A percentile compares a stretch with the other conserved stretches of the same genome.
Conservation (phyloP, 202 grass and related monocot genomes). For the Brachypodium distachyon region DNA sequence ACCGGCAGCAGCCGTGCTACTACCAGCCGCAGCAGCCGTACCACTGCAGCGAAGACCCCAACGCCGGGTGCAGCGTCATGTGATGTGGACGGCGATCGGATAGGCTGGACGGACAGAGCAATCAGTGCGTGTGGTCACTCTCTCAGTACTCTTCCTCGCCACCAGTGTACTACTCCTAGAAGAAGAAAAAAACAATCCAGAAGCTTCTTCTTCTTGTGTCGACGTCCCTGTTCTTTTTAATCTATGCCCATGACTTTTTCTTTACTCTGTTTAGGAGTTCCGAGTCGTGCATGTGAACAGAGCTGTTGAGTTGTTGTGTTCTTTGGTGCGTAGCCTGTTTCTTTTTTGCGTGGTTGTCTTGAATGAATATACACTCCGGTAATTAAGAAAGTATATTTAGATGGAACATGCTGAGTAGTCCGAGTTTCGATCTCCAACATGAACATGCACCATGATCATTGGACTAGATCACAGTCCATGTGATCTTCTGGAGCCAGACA, state of each 20-base stretch:
- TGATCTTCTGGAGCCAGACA: background rate
- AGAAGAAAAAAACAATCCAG: too few relatives aligned
- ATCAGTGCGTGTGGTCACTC: conserved; percentile 30
- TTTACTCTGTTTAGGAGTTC: conserved; percentile 29
- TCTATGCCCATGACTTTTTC: background rate
- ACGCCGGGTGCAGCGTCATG: conserved; percentile 54
- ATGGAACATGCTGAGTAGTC: background rate
- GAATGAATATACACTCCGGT: background rate
- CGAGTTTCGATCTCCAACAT: background rate
- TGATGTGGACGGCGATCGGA: conserved; percentile 21
- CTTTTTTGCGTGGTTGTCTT: background rate
- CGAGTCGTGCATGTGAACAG: conserved; percentile 50
- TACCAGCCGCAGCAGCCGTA: conserved; percentile 5
- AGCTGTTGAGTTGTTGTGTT: background rate
- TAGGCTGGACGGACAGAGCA: conserved; percentile 23
- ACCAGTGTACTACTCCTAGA: too few relatives aligned
- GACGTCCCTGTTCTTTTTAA: background rate
- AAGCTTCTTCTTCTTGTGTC: background rate
- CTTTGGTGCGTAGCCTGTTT: background rate
- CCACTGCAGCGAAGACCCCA: conserved; percentile 45
- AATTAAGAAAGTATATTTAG: background rate
- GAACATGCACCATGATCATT: conserved; percentile 10
- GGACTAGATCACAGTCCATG: background rate
- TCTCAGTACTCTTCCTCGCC: too few relatives aligned
- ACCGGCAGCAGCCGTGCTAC: conserved; percentile 30